Evolutionary conservation across 208 protist genomes (phyloP).

Genomic region (Wallacemonas collosoma): DNA sequence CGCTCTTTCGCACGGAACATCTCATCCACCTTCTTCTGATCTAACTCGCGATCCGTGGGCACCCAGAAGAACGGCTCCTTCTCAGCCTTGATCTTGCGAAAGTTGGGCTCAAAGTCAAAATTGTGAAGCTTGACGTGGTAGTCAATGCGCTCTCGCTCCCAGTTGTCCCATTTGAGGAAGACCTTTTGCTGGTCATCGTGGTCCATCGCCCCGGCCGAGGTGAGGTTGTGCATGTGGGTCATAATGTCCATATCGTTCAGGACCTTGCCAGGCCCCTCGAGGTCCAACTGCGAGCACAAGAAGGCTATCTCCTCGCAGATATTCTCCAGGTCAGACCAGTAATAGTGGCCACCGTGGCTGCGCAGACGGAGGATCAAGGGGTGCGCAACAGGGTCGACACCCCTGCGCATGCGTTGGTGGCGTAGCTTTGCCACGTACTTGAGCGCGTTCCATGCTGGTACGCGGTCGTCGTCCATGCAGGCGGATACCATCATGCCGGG

Average conservation of each 20-base stretch:
- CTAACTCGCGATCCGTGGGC: conserved; percentile 78
- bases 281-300: conserved; percentile 80
- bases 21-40: conserved; percentile 89
- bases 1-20: conserved; percentile 81
- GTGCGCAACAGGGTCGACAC: conserved; percentile 69
- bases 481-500: conserved; percentile 91
- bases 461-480: conserved; percentile 89
- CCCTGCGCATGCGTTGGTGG: conserved; percentile 71
- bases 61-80: conserved; percentile 93
- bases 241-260: conserved; percentile 93
- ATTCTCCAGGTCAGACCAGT: conserved; percentile 79
- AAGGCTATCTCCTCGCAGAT: conserved; percentile 91
- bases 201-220: conserved; percentile 82
- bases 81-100: conserved; percentile 87
- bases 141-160: conserved; percentile 90
- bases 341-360: conserved; percentile 78
- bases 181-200: conserved; percentile 91
- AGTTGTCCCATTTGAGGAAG: conserved; percentile 92
- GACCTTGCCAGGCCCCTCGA: conserved; percentile 81
- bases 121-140: conserved; percentile 90
- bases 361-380: conserved; percentile 78
- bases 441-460: conserved; percentile 87
- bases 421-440: conserved; percentile 91
- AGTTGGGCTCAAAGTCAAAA: conserved; percentile 89
- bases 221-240: conserved; percentile 93